Percentiles rank a stretch among this genome's conserved stretches.
phyloP scores from a whole-genome alignment of 306 rosid species.

The Pterocarpus santalinus region DNA sequence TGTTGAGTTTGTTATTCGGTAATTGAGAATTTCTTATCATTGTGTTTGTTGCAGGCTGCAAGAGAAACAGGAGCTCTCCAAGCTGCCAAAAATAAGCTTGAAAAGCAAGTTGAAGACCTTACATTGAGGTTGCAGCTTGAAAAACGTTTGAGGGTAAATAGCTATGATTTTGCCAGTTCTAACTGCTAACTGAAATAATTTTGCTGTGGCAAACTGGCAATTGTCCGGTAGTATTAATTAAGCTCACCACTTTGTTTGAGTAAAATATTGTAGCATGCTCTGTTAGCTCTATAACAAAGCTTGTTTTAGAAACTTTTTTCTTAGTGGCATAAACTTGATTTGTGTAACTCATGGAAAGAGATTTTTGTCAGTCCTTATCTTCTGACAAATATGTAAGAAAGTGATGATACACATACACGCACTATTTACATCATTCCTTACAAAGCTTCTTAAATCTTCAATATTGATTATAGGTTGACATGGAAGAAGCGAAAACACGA shows the following conservation, averaged over 20 bases:
- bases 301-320: conserved; percentile 18
- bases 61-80: conserved; percentile 93
- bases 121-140: conserved; percentile 85
- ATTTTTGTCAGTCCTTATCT: not conserved
- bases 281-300: not conserved
- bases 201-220: conserved; percentile 23
- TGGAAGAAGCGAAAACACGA: conserved; percentile 83
- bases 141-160: conserved; percentile 82
- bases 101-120: conserved; percentile 88
- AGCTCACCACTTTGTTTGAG: conserved; percentile 10
- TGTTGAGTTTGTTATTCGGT: conserved; percentile 26
- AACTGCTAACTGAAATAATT: not conserved
- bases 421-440: conserved; percentile 18
- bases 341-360: conserved; percentile 32
- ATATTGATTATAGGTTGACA: conserved; percentile 65
- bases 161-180: not conserved
- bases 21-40: not conserved
- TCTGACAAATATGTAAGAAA: not conserved
- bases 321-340: conserved; percentile 17
- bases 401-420: not conserved
- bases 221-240: not conserved
- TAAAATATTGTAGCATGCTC: conserved; percentile 10
- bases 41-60: conserved; percentile 71
- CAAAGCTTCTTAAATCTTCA: conserved; percentile 36
- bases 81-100: conserved; percentile 91